These are phyloP conservation scores for Pelagophyceae sp. DNA, from an alignment of 352 stramenopile genomes.

Conservation along the genomic window DNA sequence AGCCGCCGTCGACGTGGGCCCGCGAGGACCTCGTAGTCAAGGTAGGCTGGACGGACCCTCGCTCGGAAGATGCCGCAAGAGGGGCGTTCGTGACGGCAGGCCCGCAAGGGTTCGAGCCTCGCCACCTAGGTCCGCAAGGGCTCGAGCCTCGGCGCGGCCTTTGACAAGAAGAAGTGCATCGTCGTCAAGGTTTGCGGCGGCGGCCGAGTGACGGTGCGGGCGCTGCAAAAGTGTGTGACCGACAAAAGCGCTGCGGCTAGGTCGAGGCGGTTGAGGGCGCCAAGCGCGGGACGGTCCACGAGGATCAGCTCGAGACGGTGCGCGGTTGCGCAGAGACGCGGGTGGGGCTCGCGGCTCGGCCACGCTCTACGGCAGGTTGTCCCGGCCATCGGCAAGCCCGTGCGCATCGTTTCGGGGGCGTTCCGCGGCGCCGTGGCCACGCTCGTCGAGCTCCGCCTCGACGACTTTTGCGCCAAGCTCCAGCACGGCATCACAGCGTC, in stretches of 20 bases:
- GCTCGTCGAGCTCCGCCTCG: neutral
- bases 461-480: neutral
- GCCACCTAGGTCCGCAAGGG: neutral
- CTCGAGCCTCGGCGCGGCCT: neutral
- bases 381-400: neutral
- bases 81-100: too few relatives aligned
- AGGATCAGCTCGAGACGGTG: too few relatives aligned
- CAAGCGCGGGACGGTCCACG: neutral
- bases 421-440: neutral
- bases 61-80: too few relatives aligned
- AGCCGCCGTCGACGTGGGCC: neutral
- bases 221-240: neutral
- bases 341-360: too few relatives aligned
- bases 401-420: neutral
- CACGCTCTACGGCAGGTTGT: constrained; percentile 9
- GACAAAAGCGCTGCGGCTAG: too few relatives aligned
- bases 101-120: too few relatives aligned
- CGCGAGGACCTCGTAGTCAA: neutral
- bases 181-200: neutral
- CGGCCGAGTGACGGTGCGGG: neutral
- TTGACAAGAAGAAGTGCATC: constrained; percentile 18
- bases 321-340: too few relatives aligned
- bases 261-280: too few relatives aligned
- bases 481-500: too few relatives aligned
- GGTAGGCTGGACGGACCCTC: too few relatives aligned